These are phyloP conservation scores for Diplodia mutila DNA, from an alignment of 2,329 filamentous ascomycete species.

Conservation along the genomic window DNA sequence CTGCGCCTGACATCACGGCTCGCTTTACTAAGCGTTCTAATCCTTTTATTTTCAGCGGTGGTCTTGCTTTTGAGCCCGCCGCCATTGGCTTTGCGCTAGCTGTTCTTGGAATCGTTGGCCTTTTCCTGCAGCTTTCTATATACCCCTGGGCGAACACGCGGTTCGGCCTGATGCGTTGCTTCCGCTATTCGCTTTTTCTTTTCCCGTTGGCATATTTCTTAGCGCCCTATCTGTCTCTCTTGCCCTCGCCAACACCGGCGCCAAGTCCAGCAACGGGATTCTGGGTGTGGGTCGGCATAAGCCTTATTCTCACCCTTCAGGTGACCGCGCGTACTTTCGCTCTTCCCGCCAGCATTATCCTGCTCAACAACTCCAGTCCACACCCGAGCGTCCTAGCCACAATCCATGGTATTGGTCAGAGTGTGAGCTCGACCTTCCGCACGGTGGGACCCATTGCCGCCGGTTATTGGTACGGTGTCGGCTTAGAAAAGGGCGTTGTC, in stretches of 20 bases:
- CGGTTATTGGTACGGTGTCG: constrained; percentile 58
- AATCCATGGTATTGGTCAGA: constrained; percentile 63
- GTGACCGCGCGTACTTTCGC: constrained; percentile 74
- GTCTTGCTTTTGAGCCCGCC: constrained; percentile 71
- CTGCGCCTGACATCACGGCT: constrained; percentile 37
- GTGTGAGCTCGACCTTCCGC: constrained; percentile 57
- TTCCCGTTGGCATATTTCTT: constrained; percentile 73
- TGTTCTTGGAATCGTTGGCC: constrained; percentile 75
- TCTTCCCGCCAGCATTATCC: constrained; percentile 59
- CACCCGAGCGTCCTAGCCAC: constrained; percentile 61
- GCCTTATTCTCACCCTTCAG: constrained; percentile 67
- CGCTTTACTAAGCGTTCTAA: constrained; percentile 30
- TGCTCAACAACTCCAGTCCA: constrained; percentile 63
- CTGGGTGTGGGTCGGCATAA: constrained; percentile 67
- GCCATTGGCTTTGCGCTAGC: constrained; percentile 79
- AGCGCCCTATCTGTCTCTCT: constrained; percentile 71
- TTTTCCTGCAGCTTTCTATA: constrained; percentile 70
- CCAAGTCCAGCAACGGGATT: constrained; percentile 58
- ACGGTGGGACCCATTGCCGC: constrained; percentile 61
- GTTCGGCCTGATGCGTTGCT: constrained; percentile 70
- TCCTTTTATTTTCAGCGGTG: constrained; percentile 67
- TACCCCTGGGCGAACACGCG: constrained; percentile 70
- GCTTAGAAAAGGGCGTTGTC: constrained; percentile 58
- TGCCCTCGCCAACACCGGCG: constrained; percentile 58
- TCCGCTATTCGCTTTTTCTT: constrained; percentile 68